A percentile compares a stretch with the other conserved stretches of the same genome.
Evolutionary conservation across 139 green algal genomes (phyloP).

Genomic region (Coelastrella sp.): DNA sequence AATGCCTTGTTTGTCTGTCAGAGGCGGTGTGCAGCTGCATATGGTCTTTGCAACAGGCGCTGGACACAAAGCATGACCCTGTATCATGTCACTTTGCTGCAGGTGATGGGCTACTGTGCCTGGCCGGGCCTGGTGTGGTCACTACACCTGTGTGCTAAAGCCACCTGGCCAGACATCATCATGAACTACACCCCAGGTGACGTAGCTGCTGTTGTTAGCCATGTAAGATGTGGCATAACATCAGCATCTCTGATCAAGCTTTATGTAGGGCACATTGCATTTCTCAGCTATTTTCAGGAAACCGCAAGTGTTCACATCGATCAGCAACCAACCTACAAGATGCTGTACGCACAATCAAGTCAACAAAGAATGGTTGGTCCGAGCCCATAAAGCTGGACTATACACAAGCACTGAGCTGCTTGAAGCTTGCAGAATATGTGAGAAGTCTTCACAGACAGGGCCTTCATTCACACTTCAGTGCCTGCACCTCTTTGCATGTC

Average conservation of each 20-base stretch:
- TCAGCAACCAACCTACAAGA: no score
- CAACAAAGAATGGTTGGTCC: background rate
- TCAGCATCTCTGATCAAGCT: background rate
- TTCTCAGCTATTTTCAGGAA: background rate
- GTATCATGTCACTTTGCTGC: background rate
- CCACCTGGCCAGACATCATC: constrained; percentile 62
- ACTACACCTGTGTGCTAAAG: constrained; percentile 55
- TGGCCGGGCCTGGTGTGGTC: constrained; percentile 73
- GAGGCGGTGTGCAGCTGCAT: no score
- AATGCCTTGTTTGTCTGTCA: no score
- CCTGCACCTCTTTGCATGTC: background rate
- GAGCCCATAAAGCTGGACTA: no score
- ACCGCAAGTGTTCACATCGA: no score
- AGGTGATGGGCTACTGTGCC: constrained; percentile 54
- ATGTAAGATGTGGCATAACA: background rate
- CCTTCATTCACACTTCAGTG: background rate
- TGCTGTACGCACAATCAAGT: no score
- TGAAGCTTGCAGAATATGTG: no score
- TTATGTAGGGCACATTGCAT: background rate
- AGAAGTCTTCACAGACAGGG: background rate
- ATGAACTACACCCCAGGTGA: constrained; percentile 54
- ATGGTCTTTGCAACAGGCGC: background rate
- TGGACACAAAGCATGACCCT: background rate
- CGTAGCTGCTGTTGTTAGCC: background rate
- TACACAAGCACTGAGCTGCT: no score